Base-by-base conservation (phyloP, 306 rosid species). In the Acmispon strigosus region DNA sequence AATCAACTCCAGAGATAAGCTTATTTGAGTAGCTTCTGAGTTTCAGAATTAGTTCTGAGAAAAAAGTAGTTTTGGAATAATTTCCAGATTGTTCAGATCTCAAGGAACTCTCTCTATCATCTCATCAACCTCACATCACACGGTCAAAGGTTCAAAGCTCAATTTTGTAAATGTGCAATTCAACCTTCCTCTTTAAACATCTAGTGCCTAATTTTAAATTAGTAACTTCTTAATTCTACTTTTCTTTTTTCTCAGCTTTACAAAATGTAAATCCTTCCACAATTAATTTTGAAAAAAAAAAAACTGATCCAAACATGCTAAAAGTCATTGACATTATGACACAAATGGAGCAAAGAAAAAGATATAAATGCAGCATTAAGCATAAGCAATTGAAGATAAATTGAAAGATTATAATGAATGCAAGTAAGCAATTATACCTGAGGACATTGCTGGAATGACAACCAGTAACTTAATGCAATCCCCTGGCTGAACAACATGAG, bases 401-500 rank as follows among this genome's bases (percentile, higher is more conserved):
- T 7, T 69, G 34, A 13, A 47, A 54, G 71, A 24, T 14, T 53
- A 53, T 17, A 69, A 41, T 48, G 48, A 58, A 6, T 36, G 73
- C 52, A 20, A 75, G 84, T 65, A 83, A 82, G 17, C 22, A 81
- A 73, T 32, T 6, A 32, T 84, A 94, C 99, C 77, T 74, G 93
- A 76, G 48, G 88, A 78, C 57, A 75, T 71, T 75, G 84, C 73
- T 13, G 97, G 97, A 78, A 84, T 83, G 66, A 94, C 64, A 8
- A 88, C 92, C 78, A 94, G 79, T 32, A 94, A 84, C 89, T 89
- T 94, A 68, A 94, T 82, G 84, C 72, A 86, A 87, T 94, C 99
- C 13, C 95, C 99, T 16, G 96, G 97, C 72, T 87, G 97, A 78
- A 85, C 97, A 73, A 94, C 89, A 84, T 91, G 99, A 80, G 97